These are phyloP conservation scores for Apiospora sp. DNA, from an alignment of 2,329 filamentous ascomycete genomes.

Conservation along the genomic window DNA sequence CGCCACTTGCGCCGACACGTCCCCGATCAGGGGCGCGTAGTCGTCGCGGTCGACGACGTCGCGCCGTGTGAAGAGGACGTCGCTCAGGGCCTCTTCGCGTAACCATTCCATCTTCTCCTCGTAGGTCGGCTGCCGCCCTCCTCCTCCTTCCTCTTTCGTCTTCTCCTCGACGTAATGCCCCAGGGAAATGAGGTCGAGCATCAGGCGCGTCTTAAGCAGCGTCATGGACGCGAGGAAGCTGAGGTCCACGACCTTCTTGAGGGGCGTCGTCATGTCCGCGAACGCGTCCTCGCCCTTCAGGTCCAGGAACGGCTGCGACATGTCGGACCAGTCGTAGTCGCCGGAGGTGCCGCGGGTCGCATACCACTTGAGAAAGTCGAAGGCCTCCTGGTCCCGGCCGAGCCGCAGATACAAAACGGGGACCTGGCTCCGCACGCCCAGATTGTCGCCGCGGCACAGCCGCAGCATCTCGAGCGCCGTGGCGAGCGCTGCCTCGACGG, in stretches of 20 bases:
- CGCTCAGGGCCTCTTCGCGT: conserved; percentile 30
- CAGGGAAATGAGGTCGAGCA: conserved; percentile 32
- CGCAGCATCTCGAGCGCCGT: conserved; percentile 32
- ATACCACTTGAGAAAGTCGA: conserved; percentile 37
- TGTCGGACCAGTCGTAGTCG: conserved; percentile 46
- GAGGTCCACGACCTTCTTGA: conserved; percentile 19
- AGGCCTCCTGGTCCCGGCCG: conserved; percentile 37
- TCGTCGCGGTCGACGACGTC: conserved; percentile 33
- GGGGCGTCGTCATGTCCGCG: conserved; percentile 41
- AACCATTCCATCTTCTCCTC: conserved; percentile 35
- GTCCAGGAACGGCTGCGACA: conserved; percentile 62
- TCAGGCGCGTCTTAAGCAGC: conserved; percentile 33
- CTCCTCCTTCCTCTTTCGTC: neutral
- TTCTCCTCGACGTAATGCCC: conserved; percentile 26
- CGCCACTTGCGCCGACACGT: conserved; percentile 29
- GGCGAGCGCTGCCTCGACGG: conserved; percentile 31
- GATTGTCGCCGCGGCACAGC: conserved; percentile 33
- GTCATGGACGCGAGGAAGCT: conserved; percentile 29
- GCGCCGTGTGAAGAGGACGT: conserved; percentile 31
- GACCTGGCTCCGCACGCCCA: conserved; percentile 31
- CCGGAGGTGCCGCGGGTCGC: neutral
- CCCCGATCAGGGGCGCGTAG: conserved; percentile 25
- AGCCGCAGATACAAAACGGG: conserved; percentile 34
- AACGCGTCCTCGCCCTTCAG: conserved; percentile 72
- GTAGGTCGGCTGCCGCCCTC: conserved; percentile 23